These are phyloP conservation scores for Phytophthora nicotianae DNA, from an alignment of 352 stramenopile species.

Conservation along the genomic window DNA sequence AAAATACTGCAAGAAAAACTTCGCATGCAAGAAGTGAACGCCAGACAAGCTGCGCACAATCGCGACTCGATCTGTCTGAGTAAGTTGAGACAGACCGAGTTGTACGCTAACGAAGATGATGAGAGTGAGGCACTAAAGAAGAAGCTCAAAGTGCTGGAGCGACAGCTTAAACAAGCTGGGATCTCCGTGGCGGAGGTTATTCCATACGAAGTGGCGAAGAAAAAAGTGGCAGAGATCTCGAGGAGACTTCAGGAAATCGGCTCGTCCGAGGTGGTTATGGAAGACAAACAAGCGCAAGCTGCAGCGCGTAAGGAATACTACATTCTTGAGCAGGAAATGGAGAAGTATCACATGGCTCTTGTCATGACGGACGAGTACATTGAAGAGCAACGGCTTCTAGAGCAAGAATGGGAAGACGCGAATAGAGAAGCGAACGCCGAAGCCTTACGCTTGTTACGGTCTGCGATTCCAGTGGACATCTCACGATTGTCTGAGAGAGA, in stretches of 20 bases:
- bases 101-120: slow-evolving; percentile 41
- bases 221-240: slow-evolving; percentile 80
- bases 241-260: slow-evolving; percentile 85
- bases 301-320: slow-evolving; percentile 86
- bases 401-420: slow-evolving; percentile 76
- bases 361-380: slow-evolving; percentile 91
- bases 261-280: slow-evolving; percentile 63
- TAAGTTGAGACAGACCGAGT: slow-evolving; percentile 48
- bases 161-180: slow-evolving; percentile 73
- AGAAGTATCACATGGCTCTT: slow-evolving; percentile 91
- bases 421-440: slow-evolving; percentile 56
- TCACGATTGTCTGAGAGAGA: slow-evolving; percentile 78
- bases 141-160: slow-evolving; percentile 74
- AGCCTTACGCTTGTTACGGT: slow-evolving; percentile 63
- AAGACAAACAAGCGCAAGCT: slow-evolving; percentile 48
- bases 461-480: slow-evolving; percentile 85
- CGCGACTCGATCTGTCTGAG: slow-evolving; percentile 65
- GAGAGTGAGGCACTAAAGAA: slow-evolving; percentile 64
- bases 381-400: slow-evolving; percentile 67
- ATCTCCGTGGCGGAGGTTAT: slow-evolving; percentile 90
- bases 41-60: slow-evolving; percentile 50
- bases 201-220: slow-evolving; percentile 83
- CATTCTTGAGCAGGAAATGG: slow-evolving; percentile 90
- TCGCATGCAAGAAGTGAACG: slow-evolving; percentile 57
- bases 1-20: slow-evolving; percentile 61